Percentiles rank a stretch among this genome's conserved stretches.
These are phyloP conservation scores for Polytrichum formosum DNA, from an alignment of 225 moss, liverwort and hornwort genomes.

Conservation along the genomic window DNA sequence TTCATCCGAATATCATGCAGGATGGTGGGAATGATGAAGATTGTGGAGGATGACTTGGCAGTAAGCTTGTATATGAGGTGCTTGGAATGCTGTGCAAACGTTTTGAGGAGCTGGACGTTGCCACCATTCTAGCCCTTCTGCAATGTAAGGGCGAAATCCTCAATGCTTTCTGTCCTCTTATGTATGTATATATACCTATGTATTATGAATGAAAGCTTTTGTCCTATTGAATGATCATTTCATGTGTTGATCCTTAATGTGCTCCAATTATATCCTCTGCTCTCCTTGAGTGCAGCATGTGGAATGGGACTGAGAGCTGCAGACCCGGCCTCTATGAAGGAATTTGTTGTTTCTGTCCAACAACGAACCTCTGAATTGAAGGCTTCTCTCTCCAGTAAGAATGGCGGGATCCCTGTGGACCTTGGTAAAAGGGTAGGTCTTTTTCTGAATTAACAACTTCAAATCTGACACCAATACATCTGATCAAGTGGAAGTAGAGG, in stretches of 20 bases:
- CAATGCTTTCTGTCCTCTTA: background rate
- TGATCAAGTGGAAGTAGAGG: too few relatives aligned
- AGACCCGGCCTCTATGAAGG: conserved; percentile 87
- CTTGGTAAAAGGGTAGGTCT: conserved; percentile 84
- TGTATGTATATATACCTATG: too few relatives aligned
- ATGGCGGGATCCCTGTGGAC: conserved; percentile 44
- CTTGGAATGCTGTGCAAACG: conserved; percentile 78
- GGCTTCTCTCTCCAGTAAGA: conserved; percentile 48
- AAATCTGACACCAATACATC: too few relatives aligned
- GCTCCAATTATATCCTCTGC: too few relatives aligned
- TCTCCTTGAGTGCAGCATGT: conserved; percentile 65
- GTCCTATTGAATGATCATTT: too few relatives aligned
- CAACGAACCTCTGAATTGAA: conserved; percentile 80
- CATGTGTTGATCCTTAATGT: too few relatives aligned
- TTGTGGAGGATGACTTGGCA: conserved; percentile 26
- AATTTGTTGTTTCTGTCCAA: conserved; percentile 78
- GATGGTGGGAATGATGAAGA: too few relatives aligned
- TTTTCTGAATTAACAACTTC: background rate
- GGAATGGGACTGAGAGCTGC: conserved; percentile 89
- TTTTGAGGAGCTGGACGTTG: conserved; percentile 94
- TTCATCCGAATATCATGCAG: too few relatives aligned
- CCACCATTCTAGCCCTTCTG: conserved; percentile 79
- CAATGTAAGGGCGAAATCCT: conserved; percentile 56
- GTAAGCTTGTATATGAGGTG: conserved; percentile 78
- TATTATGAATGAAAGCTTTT: too few relatives aligned